These are phyloP conservation scores for Rubroboletus pulcherrimus DNA, from an alignment of 768 basidiomycete species.

Conservation along the genomic window DNA sequence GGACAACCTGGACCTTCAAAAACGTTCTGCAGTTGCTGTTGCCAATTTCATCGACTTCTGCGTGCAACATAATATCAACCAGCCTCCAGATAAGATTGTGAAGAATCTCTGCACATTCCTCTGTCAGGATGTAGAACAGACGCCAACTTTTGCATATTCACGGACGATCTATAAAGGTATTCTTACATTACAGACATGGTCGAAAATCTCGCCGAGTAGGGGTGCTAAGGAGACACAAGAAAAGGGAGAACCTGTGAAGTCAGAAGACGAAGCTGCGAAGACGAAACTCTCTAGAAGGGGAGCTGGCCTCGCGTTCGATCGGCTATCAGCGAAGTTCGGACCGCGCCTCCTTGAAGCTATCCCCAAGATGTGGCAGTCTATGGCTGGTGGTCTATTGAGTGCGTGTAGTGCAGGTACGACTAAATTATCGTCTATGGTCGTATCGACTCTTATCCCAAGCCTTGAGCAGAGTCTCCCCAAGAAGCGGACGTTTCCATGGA, in stretches of 20 bases:
- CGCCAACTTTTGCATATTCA: constrained; percentile 79
- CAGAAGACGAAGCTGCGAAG: constrained; percentile 53
- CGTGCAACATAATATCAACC: constrained; percentile 61
- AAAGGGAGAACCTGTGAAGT: constrained; percentile 40
- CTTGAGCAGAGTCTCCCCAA: constrained; percentile 45
- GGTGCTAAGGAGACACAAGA: constrained; percentile 39
- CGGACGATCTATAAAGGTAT: constrained; percentile 67
- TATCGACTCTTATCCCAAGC: not conserved
- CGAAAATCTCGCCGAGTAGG: constrained; percentile 34
- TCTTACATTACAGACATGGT: constrained; percentile 59
- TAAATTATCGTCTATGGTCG: not conserved
- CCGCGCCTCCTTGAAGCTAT: constrained; percentile 65
- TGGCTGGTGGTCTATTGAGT: constrained; percentile 72
- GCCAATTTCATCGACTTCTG: constrained; percentile 88
- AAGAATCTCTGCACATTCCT: constrained; percentile 97
- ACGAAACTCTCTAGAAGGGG: constrained; percentile 79
- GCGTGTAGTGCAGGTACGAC: constrained; percentile 63
- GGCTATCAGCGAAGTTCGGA: constrained; percentile 77
- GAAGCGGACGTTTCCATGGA: constrained; percentile 65
- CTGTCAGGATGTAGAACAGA: constrained; percentile 85
- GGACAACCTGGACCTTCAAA: constrained; percentile 84
- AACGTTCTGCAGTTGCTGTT: constrained; percentile 80
- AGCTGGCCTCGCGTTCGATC: constrained; percentile 75
- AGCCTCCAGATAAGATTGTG: constrained; percentile 94
- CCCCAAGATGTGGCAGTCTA: constrained; percentile 95